Evolutionary conservation across 2,329 filamentous ascomycete species (phyloP), one percentile per base, ranked within the genome.

Genomic region (Endocalyx cinctus): DNA sequence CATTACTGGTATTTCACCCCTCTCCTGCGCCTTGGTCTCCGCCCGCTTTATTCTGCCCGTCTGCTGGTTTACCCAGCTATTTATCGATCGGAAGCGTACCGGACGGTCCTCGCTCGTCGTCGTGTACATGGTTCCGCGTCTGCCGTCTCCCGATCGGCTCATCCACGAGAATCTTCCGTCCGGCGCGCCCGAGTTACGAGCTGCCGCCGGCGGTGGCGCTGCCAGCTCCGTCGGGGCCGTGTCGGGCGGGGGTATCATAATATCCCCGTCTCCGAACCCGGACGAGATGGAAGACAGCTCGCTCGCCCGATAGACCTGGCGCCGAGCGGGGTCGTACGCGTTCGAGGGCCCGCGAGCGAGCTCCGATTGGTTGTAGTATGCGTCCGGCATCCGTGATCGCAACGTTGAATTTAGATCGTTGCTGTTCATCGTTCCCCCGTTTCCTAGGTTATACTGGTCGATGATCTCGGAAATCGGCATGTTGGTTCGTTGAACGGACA

Each of bases 11-110:
- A 52, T 38, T 29, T 52, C 48, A 25, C 47, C 48, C 13, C 50
- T 39, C 28, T 56, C 55, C 25, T 52, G 39, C 7, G 51, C 51
- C 25, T 59, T 62, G 35, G 64, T 61, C 45, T 67, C 60, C 2
- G 65, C 67, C 17, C 69, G 63, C 46, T 67, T 67, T 18, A 77
- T 53, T 3, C 74, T 66, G 3, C 69, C 70, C 7, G 70, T 70
- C 54, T 83, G 79, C 50, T 83, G 77, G 43, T 70, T 70, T 2
- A 84, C 78, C 79, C 79, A 84, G 18, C 75, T 79, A 35, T 64
- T 68, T 35, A 83, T 64, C 6, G 65, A 70, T 22, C 74, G 67
- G 52, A 80, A 82, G 5, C 70, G 67, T 11, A 73, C 63, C 5
- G 73, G 68, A 27, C 58, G 54, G 39, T 79, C 74, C 20, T 77